These are phyloP conservation scores for Exophiala sp. DNA, from an alignment of 2,329 filamentous ascomycete species.

Conservation along the genomic window DNA sequence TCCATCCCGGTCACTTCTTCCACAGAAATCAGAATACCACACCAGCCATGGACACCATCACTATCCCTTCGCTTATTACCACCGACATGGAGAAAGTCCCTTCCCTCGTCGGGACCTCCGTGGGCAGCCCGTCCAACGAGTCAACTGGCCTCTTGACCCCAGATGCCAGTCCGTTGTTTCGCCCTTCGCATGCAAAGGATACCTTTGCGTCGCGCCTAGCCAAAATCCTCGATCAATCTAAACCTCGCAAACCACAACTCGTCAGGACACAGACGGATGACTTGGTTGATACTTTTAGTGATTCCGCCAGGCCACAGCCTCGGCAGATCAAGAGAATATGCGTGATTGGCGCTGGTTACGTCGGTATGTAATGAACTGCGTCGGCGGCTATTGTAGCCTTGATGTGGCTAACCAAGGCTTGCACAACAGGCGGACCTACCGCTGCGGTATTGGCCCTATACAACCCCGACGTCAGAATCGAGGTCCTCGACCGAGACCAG, in stretches of 20 bases:
- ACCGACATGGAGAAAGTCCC: constrained; percentile 14
- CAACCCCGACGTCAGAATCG: constrained; percentile 67
- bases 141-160: constrained; percentile 16
- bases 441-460: constrained; percentile 70
- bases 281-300: neutral
- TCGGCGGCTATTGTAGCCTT: too few relatives aligned
- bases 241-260: constrained; percentile 1
- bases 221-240: constrained; percentile 11
- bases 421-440: constrained; percentile 63
- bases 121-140: constrained; percentile 15
- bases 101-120: constrained; percentile 17
- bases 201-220: constrained; percentile 10
- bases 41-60: too few relatives aligned
- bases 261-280: constrained; percentile 4
- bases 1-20: too few relatives aligned
- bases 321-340: constrained; percentile 51
- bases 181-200: constrained; percentile 15
- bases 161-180: constrained; percentile 16
- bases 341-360: constrained; percentile 72
- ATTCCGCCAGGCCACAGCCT: neutral
- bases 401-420: constrained; percentile 2
- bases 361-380: constrained; percentile 52
- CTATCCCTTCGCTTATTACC: too few relatives aligned
- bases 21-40: too few relatives aligned
- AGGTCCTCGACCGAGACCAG: constrained; percentile 69